phyloP scores from a whole-genome alignment of 164 flowering plant genomes.

The Dillenia turbinata region DNA sequence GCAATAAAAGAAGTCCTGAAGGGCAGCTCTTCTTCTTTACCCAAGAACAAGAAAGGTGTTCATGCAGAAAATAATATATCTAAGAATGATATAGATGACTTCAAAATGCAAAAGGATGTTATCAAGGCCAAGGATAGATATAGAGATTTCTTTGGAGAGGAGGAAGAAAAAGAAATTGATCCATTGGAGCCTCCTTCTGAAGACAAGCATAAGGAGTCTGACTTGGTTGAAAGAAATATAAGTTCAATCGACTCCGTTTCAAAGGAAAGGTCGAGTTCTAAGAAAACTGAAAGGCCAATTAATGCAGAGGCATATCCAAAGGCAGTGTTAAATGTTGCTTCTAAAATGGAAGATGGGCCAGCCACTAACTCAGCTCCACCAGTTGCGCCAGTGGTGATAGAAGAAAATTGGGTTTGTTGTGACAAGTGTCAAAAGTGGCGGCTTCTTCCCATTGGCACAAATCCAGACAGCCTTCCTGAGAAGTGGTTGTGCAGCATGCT shows the following conservation, averaged over 20 bases:
- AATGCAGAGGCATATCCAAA: slow-evolving; percentile 24
- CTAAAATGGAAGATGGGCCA: slow-evolving; percentile 20
- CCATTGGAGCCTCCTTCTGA: slow-evolving; percentile 19
- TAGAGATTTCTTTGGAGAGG: slow-evolving; percentile 51
- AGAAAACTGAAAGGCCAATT: slow-evolving; percentile 25
- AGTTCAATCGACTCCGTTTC: slow-evolving; percentile 14
- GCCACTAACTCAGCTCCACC: slow-evolving; percentile 34
- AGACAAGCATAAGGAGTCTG: slow-evolving; percentile 32
- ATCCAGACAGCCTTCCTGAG: slow-evolving; percentile 61
- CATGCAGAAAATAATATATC: slow-evolving; percentile 12
- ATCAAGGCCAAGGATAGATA: slow-evolving; percentile 36
- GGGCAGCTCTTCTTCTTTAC: slow-evolving; percentile 13
- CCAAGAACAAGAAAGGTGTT: slow-evolving; percentile 18
- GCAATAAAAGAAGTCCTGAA: slow-evolving; percentile 21
- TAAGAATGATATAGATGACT: slow-evolving; percentile 21
- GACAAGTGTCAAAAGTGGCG: slow-evolving; percentile 90
- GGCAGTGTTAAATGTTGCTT: slow-evolving; percentile 13
- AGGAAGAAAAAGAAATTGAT: slow-evolving; percentile 30
- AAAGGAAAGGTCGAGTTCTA: slow-evolving; percentile 31
- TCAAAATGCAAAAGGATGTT: slow-evolving; percentile 29
- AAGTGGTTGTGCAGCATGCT: slow-evolving; percentile 95
- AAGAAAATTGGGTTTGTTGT: slow-evolving; percentile 81
- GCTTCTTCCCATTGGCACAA: slow-evolving; percentile 69
- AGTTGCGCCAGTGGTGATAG: slow-evolving; percentile 37
- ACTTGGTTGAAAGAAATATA: slow-evolving; percentile 24